Base-by-base conservation (phyloP, 1,284 basidiomycete species). In the Coriolopsis trogii region DNA sequence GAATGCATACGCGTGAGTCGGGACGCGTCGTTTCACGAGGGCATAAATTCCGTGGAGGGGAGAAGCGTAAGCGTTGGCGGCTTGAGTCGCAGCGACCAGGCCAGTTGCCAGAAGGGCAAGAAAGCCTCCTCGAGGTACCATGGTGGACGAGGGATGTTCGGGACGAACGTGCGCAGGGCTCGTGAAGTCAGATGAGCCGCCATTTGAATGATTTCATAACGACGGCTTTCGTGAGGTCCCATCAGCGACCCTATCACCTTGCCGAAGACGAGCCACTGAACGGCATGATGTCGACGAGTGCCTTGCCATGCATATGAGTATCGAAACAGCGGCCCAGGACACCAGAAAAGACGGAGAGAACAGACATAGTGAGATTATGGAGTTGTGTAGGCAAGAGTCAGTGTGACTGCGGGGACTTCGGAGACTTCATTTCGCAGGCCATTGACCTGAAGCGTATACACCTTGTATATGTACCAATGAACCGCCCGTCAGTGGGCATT, bases 1-100 rank as follows among this genome's bases (percentile, higher is more conserved):
- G 56, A 69, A 69, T 20, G 54, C 51, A 37, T 63, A 41, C 7
- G 60, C 55, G 45, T 69, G 67, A 24, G 50, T 47, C 15, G 67
- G 65, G 4, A 66, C 50, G 25, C 62, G 66, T 26, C 67, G 58
- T 30, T 63, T 56, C 8, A 62, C 63, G 13, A 69, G 54, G n/a
- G 64, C 59, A 28, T 64, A 59, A 13, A 67, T 50, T 16, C 66
- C 67, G 30, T 64, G 49, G 24, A 68, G 38, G 5, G 29, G 34
- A 13, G 53, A n/a, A n/a, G n/a, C 28, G 2, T 30, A 15, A 7
- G 34, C 45, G 31, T 37, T 10, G 10, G 37, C 40, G 6, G 34
- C 28, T n/a, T n/a, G n/a, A n/a, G n/a, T n/a, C 4, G 23, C 28
- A 25, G 25, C 53, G 5, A 26, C 36, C 4, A 55, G 24, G 12